Conservation (phyloP, 495 filamentous ascomycete genomes). For the Cercophora sp. region DNA sequence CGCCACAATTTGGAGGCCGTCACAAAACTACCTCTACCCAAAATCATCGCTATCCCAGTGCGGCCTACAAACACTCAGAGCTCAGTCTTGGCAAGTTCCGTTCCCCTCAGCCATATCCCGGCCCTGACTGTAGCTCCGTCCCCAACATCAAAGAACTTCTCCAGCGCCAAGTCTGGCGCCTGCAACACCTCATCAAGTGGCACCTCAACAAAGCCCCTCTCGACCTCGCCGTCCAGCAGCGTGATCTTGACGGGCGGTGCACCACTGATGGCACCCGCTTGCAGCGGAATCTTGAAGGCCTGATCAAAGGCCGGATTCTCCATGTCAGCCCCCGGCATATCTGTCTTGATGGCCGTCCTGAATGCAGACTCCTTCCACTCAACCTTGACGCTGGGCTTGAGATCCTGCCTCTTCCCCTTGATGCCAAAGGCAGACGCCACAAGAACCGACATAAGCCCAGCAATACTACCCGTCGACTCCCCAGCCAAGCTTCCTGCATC, state of each 20-base stretch:
- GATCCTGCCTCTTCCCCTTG: slow-evolving; percentile 28
- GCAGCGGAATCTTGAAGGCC: slow-evolving; percentile 32
- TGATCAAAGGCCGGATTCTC: slow-evolving; percentile 41
- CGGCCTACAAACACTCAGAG: too few species aligned
- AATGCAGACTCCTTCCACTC: slow-evolving; percentile 32
- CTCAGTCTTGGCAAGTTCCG: slow-evolving; percentile 6
- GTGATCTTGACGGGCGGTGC: slow-evolving; percentile 25
- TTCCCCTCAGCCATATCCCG: slow-evolving; percentile 17
- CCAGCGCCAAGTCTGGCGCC: slow-evolving; percentile 28
- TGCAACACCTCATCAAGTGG: slow-evolving; percentile 32
- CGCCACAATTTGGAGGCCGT: too few species aligned
- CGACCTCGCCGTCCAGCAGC: slow-evolving; percentile 32
- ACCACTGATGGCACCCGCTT: slow-evolving; percentile 26
- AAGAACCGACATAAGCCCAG: slow-evolving; percentile 33
- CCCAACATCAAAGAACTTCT: slow-evolving; percentile 34
- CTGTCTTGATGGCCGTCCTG: slow-evolving; percentile 32
- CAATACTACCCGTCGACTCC: slow-evolving; percentile 15
- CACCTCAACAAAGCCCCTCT: slow-evolving; percentile 32
- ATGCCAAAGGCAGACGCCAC: slow-evolving; percentile 34
- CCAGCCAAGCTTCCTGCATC: slow-evolving; percentile 24
- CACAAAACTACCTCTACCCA: too few species aligned
- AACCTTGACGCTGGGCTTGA: slow-evolving; percentile 41
- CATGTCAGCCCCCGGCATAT: slow-evolving; percentile 38
- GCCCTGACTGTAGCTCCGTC: slow-evolving; percentile 22
- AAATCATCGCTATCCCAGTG: too few species aligned